Evolutionary conservation across 257 asterid genomes (phyloP).

Genomic region (Solanum rostratum): DNA sequence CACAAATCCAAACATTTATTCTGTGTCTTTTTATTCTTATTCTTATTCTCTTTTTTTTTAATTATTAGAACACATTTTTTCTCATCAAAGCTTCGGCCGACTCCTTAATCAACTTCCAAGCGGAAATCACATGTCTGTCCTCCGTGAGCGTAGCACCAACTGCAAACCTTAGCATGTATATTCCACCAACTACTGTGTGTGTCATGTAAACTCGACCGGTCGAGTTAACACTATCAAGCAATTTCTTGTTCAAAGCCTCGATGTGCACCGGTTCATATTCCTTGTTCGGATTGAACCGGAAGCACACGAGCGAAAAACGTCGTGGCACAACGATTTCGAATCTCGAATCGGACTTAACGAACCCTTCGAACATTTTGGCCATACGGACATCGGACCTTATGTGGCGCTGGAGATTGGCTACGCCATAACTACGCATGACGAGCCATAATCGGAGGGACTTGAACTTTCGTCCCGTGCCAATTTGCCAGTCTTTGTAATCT

Average conservation of each 20-base stretch:
- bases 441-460: conserved; percentile 20
- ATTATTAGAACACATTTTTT: neutral
- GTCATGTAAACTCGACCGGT: conserved; percentile 23
- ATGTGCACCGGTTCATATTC: neutral
- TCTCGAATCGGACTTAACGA: conserved; percentile 6
- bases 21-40: neutral
- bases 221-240: conserved; percentile 19
- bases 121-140: conserved; percentile 19
- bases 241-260: conserved; percentile 11
- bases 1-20: neutral
- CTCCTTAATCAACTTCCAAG: conserved; percentile 20
- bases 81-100: conserved; percentile 1
- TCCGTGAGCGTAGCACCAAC: conserved; percentile 27
- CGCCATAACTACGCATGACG: conserved; percentile 14
- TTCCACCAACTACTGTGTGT: conserved; percentile 15
- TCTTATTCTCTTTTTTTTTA: neutral
- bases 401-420: conserved; percentile 14
- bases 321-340: conserved; percentile 10
- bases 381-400: conserved; percentile 14
- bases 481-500: conserved; percentile 24
- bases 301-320: conserved; percentile 10
- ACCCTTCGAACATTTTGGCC: conserved; percentile 17
- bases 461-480: conserved; percentile 23
- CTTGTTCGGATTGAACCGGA: conserved; percentile 7
- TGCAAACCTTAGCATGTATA: conserved; percentile 21